Evolutionary conservation across 2,329 filamentous ascomycete species (phyloP).

Genomic region (Ceratocystis albifundus): DNA sequence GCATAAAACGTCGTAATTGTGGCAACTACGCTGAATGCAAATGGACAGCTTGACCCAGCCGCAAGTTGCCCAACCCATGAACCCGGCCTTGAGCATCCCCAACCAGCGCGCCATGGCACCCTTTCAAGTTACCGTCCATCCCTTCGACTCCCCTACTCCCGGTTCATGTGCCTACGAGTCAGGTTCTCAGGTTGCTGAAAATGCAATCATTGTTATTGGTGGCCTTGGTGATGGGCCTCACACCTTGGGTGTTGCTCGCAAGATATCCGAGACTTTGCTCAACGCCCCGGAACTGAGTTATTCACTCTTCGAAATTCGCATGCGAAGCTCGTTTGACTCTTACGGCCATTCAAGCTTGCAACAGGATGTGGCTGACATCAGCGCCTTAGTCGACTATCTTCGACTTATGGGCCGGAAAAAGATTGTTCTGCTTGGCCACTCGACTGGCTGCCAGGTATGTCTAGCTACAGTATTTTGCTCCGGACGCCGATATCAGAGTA

Average conservation of each 20-base stretch:
- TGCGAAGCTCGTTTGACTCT: conserved; percentile 43
- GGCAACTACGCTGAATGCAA: no score
- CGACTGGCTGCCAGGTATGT: conserved; percentile 45
- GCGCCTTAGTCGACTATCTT: conserved; percentile 43
- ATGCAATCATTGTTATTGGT: conserved; percentile 58
- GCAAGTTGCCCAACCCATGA: no score
- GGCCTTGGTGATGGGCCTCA: conserved; percentile 60
- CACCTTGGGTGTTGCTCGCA: conserved; percentile 46
- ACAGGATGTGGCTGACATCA: conserved; percentile 44
- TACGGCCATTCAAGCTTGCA: conserved; percentile 42
- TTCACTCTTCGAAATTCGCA: conserved; percentile 46
- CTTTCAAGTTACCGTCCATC: conserved; percentile 38
- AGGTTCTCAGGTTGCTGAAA: conserved; percentile 34
- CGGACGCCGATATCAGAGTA: not conserved
- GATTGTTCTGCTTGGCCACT: conserved; percentile 47
- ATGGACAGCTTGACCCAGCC: no score
- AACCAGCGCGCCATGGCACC: conserved; percentile 24
- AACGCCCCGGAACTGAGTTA: conserved; percentile 33
- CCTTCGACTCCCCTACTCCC: conserved; percentile 34
- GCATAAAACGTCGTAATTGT: no score
- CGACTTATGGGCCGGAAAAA: conserved; percentile 39
- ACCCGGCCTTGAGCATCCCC: no score
- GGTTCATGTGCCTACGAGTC: conserved; percentile 39
- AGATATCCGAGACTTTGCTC: conserved; percentile 37
- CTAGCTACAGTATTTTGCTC: not conserved